Base-by-base conservation (phyloP, 176 grass and related monocot genomes). In the Oryza officinalis region DNA sequence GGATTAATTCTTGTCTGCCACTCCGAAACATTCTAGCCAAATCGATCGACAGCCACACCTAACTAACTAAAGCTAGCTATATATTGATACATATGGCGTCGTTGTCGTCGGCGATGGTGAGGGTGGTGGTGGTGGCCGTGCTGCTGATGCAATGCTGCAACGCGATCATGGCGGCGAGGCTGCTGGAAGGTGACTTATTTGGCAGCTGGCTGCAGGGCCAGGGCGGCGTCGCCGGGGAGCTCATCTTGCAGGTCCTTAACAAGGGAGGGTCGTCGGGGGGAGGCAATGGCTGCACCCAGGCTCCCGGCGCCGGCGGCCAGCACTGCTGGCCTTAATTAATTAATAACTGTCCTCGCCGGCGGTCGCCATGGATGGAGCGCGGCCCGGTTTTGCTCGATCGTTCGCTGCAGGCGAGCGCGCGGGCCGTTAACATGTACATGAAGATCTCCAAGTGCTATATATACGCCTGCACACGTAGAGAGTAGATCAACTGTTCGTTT, bases 121-220 rank as follows among this genome's bases (percentile, higher is more conserved):
- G 11, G 68, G 20, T 23, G 68, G 13, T 73, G 22, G 5, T 71
- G 27, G 50, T 54, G 18, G 76, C 28, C 40, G 67, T 71, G 9
- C 4, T 72, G 84, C 14, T 79, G 54, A 64, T 86, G 75, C 84
- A 79, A 9, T 79, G 52, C 27, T 86, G 65, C 74, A 63, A 69
- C 65, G 35, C 0, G 33, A 30, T 70, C 47, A 11, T 70, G 2
- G 65, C 65, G 74, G 83, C 47, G 49, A 69, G 83, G 49, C 27
- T 50, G 65, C 22, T 85, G 3, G 4, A 10, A 15, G 75, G 74
- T 0, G 38, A 77, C 32, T 11, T 22, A 7, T 33, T 33, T 33
- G 61, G 41, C 28, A 1, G 15, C 8, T 54, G 64, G 72, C 47
- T 47, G 26, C 47, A 54, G 46, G 30, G 20, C 4, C 7, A 38